Base-by-base conservation (phyloP, 768 basidiomycete species). In the Phaeotremella fagi region DNA sequence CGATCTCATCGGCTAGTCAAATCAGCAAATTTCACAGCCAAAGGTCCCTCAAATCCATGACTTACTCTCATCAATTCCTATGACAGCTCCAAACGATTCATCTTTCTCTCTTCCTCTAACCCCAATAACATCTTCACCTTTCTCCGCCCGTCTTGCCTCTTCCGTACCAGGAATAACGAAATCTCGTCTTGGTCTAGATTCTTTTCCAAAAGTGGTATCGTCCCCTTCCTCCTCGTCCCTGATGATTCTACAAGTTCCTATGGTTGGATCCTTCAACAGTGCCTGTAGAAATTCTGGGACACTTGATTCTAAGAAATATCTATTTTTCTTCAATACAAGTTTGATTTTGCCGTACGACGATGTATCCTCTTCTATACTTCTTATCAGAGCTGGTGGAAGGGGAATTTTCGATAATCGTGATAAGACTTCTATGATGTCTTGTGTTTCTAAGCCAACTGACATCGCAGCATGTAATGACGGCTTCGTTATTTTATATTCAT, bases 401-500 rank as follows among this genome's bases (percentile, higher is more conserved):
- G 92, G 94, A 9, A 95, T 90, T 86, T 91, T 80, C 55, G 68
- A 72, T 25, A 79, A 60, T 12, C 78, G 70, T 20, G 73, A 71
- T 16, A 79, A 55, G 63, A 97, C 94, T 79, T 92, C 90, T 75
- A 98, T 95, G 64, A 98, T 98, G 74, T 98, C 92, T 64, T 94
- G 87, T 7, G 95, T 98, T 73, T 98, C 90, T 25, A 99, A 78
- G 25, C 95, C 95, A 55, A 99, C 95, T 14, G 94, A 97, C 57
- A 99, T 94, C 45, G 95, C 95, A 55, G 95, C 95, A 75, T 99
- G 98, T 15, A 99, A 79, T 16, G 94, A 98, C 75, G 98, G 95
- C 41, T 91, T 86, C 52, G 94, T 98, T 71, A 99, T 83, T 77
- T 94, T 90, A 81, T 98, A 99, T 79, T 98, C 95, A 78, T 99